Conservation (phyloP, 2,329 filamentous ascomycete genomes). For the Penicillium sp. region DNA sequence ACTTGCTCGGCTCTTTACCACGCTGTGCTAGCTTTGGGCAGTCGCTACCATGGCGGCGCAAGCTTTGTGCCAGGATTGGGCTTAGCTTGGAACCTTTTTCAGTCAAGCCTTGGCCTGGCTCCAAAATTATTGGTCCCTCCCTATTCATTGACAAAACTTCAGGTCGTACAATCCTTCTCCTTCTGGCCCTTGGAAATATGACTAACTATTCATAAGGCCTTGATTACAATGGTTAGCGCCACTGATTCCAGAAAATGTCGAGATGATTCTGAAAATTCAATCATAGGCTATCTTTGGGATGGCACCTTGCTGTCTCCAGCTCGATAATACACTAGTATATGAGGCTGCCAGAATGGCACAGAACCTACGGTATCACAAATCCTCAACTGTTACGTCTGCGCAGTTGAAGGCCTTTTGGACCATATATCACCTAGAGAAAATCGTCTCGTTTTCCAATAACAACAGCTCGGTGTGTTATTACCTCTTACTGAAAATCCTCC, state of each 20-base stretch:
- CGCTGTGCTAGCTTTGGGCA: slow-evolving; percentile 43
- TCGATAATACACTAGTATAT: slow-evolving; percentile 36
- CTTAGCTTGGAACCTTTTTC: slow-evolving; percentile 46
- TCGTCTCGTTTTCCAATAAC: slow-evolving; percentile 34
- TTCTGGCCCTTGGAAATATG: neutral
- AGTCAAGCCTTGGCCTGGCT: slow-evolving; percentile 41
- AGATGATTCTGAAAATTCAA: neutral
- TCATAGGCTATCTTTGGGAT: slow-evolving; percentile 42
- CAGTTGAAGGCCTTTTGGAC: slow-evolving; percentile 45
- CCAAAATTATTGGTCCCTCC: slow-evolving; percentile 36
- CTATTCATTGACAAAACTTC: slow-evolving; percentile 27
- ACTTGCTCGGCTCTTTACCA: slow-evolving; percentile 47
- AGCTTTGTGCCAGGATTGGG: slow-evolving; percentile 47
- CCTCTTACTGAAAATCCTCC: too few relatives aligned
- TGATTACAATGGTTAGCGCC: neutral
- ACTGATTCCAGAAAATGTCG: neutral
- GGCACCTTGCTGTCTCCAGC: slow-evolving; percentile 38
- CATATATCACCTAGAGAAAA: slow-evolving; percentile 47
- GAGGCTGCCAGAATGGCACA: slow-evolving; percentile 43
- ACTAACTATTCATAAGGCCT: neutral
- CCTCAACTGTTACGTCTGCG: neutral
- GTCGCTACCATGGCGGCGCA: slow-evolving; percentile 39
- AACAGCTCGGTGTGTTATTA: slow-evolving; percentile 37
- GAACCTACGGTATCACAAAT: slow-evolving; percentile 28
- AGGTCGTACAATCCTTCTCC: slow-evolving; percentile 10